phyloP scores from a whole-genome alignment of 176 grass and related monocot species.

The Carex scoparia region DNA sequence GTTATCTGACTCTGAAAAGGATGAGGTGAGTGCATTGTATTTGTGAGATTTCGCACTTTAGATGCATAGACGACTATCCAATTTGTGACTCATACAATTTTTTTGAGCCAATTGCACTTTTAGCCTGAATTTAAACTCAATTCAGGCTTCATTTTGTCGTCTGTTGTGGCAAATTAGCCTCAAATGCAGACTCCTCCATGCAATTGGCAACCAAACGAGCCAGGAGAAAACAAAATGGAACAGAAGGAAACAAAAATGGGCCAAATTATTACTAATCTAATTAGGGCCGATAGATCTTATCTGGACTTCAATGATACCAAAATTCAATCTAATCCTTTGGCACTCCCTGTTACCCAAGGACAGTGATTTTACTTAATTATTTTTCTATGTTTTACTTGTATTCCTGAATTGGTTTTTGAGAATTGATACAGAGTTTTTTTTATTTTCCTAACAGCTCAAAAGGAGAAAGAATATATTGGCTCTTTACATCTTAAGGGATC shows the following conservation, averaged over 20 bases:
- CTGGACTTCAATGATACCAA: conserved; percentile 1
- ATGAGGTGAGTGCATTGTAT: conserved; percentile 64
- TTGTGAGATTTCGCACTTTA: not conserved
- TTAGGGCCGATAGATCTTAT: not conserved
- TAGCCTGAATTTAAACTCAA: too few relatives aligned
- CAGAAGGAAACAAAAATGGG: not conserved
- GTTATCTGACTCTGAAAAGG: conserved; percentile 65
- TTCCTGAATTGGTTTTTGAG: not conserved
- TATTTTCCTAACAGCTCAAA: conserved; percentile 56
- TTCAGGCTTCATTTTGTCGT: not conserved
- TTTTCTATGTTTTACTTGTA: conserved; percentile 23
- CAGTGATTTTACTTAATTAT: not conserved
- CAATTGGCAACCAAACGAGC: not conserved
- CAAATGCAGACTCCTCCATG: not conserved
- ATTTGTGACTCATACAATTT: not conserved
- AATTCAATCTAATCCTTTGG: not conserved
- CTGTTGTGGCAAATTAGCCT: not conserved
- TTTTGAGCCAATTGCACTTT: not conserved
- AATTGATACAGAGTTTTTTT: conserved; percentile 24
- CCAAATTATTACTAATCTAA: not conserved
- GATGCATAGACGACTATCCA: not conserved
- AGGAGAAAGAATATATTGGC: conserved; percentile 86
- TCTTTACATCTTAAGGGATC: conserved; percentile 89
- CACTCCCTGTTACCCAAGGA: not conserved
- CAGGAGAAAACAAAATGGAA: not conserved